Percentiles rank a stretch among this genome's conserved stretches.
Evolutionary conservation across 192 early-diverging fungal genomes (phyloP).

Genomic region (Dissophora globulifera): DNA sequence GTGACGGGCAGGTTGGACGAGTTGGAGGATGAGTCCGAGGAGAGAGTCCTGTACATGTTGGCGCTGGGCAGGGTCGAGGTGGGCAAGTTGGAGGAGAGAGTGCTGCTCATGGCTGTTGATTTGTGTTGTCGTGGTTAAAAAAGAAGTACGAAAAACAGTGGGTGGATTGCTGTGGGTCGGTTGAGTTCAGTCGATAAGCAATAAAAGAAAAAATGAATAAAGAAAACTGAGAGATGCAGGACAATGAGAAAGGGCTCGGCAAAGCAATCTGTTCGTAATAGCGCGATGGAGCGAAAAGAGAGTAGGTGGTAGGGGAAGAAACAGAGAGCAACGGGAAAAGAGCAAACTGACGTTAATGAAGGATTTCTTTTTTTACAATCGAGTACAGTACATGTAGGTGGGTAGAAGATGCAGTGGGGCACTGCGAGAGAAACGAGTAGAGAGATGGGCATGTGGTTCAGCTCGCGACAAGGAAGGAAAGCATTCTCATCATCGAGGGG

Average conservation of each 20-base stretch:
- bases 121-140: too few species aligned
- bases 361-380: background rate
- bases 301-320: too few species aligned
- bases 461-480: background rate
- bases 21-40: slow-evolving; percentile 20
- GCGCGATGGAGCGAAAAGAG: too few species aligned
- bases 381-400: background rate
- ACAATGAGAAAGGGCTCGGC: too few species aligned
- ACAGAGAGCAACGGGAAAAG: too few species aligned
- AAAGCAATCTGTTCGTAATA: too few species aligned
- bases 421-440: background rate
- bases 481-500: background rate
- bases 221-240: too few species aligned
- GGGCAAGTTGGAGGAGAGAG: slow-evolving; percentile 8
- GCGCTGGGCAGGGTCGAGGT: background rate
- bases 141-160: too few species aligned
- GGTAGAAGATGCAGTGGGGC: background rate
- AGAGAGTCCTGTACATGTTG: slow-evolving; percentile 16
- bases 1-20: slow-evolving; percentile 6
- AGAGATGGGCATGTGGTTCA: background rate
- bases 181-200: too few species aligned
- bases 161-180: too few species aligned
- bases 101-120: slow-evolving; percentile 11
- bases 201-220: too few species aligned
- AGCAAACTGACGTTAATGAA: too few species aligned